Evolutionary conservation across 2,329 filamentous ascomycete species (phyloP).

Genomic region (Penicillium sp.): DNA sequence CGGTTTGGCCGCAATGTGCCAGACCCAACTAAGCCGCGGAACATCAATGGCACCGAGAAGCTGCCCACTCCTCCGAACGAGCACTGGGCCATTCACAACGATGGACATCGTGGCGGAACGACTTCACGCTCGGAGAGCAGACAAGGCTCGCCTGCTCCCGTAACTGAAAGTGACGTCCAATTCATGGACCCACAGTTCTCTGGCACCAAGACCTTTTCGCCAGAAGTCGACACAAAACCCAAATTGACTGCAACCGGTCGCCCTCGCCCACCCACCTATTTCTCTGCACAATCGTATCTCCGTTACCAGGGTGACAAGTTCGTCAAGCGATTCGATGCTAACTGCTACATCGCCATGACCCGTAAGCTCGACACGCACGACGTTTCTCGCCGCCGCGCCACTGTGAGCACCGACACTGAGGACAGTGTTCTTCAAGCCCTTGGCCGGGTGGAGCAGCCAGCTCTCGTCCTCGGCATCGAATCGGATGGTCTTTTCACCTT

Average conservation of each 20-base stretch:
- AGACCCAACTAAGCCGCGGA: conserved; percentile 78
- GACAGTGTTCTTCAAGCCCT: conserved; percentile 69
- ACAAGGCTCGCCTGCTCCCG: conserved; percentile 28
- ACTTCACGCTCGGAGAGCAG: conserved; percentile 49
- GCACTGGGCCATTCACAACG: conserved; percentile 80
- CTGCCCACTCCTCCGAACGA: conserved; percentile 63
- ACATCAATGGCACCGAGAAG: conserved; percentile 68
- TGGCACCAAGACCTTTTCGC: conserved; percentile 57
- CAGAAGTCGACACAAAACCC: conserved; percentile 30
- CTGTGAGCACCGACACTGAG: conserved; percentile 37
- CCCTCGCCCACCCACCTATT: conserved; percentile 72
- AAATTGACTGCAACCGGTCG: conserved; percentile 24
- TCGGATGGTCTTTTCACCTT: conserved; percentile 96
- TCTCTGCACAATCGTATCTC: conserved; percentile 95
- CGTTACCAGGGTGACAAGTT: conserved; percentile 97
- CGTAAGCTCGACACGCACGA: conserved; percentile 98
- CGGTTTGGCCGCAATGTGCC: conserved; percentile 92
- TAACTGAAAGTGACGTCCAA: conserved; percentile 32
- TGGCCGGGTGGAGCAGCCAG: conserved; percentile 79
- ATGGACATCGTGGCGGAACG: conserved; percentile 68
- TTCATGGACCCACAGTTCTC: conserved; percentile 69
- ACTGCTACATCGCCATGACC: conserved; percentile 98
- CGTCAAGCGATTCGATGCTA: conserved; percentile 93
- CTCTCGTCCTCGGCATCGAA: conserved; percentile 89
- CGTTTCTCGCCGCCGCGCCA: conserved; percentile 71